These are phyloP conservation scores for Podospora sp. DNA, from an alignment of 495 filamentous ascomycete genomes.

Conservation along the genomic window DNA sequence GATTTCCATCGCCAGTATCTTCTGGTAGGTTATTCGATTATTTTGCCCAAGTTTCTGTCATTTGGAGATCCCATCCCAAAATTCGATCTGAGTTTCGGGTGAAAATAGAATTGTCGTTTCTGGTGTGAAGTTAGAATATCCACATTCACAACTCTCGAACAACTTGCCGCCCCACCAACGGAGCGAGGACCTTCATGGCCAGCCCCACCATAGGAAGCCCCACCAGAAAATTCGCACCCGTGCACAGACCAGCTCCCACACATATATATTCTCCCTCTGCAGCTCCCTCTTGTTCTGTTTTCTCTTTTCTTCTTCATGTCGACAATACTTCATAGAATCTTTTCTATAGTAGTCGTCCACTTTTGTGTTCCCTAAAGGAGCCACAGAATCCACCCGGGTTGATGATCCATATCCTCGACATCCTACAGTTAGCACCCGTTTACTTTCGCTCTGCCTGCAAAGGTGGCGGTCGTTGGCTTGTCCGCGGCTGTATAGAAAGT, in stretches of 20 bases:
- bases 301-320: conserved; percentile 18
- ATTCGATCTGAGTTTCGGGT: too few species aligned
- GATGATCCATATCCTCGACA: conserved; percentile 13
- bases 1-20: too few species aligned
- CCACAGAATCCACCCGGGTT: neutral
- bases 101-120: too few species aligned
- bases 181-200: neutral
- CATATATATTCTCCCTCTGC: neutral
- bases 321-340: conserved; percentile 17
- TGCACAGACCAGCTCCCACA: conserved; percentile 1
- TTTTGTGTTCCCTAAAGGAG: conserved; percentile 12
- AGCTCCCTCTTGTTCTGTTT: neutral
- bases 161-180: too few species aligned
- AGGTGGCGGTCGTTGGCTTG: conserved; percentile 9
- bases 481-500: conserved; percentile 10
- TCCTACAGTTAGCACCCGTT: conserved; percentile 13
- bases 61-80: too few species aligned
- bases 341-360: conserved; percentile 15
- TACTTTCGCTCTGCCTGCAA: conserved; percentile 10
- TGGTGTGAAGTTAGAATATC: too few species aligned
- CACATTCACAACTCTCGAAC: too few species aligned
- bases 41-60: too few species aligned
- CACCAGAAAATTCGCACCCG: neutral
- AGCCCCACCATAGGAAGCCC: neutral
- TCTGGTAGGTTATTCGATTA: too few species aligned